A percentile compares a stretch with the other conserved stretches of the same genome.
These are phyloP conservation scores for Candida loeiensis DNA, from an alignment of 805 yeast species.

Conservation along the genomic window DNA sequence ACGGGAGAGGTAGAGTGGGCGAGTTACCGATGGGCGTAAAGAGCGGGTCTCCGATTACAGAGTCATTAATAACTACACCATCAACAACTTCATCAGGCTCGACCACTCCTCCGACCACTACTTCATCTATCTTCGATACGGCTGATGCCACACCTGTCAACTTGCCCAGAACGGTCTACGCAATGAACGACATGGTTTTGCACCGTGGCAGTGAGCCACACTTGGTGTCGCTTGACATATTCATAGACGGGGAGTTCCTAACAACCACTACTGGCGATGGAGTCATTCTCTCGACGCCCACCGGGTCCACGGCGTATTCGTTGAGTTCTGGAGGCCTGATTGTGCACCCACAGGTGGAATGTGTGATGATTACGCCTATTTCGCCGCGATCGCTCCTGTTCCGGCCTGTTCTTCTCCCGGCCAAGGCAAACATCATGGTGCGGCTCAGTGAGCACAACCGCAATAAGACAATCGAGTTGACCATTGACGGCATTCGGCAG, in stretches of 20 bases:
- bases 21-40: no score
- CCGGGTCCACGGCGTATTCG: slow-evolving; percentile 94
- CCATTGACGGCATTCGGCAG: slow-evolving; percentile 82
- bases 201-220: slow-evolving; percentile 90
- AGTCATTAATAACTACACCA: no score
- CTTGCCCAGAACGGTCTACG: slow-evolving; percentile 45
- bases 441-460: slow-evolving; percentile 51
- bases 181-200: slow-evolving; percentile 87
- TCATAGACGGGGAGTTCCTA: slow-evolving; percentile 75
- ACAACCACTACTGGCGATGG: slow-evolving; percentile 95
- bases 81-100: no score
- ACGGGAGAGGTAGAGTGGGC: no score
- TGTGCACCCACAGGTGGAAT: slow-evolving; percentile 83
- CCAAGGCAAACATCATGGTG: slow-evolving; percentile 68
- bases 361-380: slow-evolving; percentile 81
- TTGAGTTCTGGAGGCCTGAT: slow-evolving; percentile 89
- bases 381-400: slow-evolving; percentile 91
- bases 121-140: no score
- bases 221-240: slow-evolving; percentile 77
- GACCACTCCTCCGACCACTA: no score
- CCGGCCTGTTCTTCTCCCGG: slow-evolving; percentile 81
- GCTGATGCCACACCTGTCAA: no score
- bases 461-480: slow-evolving; percentile 47
- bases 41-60: no score
- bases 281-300: slow-evolving; percentile 78